Evolutionary conservation across 208 protist species (phyloP).

Genomic region (Porcisia deanei): DNA sequence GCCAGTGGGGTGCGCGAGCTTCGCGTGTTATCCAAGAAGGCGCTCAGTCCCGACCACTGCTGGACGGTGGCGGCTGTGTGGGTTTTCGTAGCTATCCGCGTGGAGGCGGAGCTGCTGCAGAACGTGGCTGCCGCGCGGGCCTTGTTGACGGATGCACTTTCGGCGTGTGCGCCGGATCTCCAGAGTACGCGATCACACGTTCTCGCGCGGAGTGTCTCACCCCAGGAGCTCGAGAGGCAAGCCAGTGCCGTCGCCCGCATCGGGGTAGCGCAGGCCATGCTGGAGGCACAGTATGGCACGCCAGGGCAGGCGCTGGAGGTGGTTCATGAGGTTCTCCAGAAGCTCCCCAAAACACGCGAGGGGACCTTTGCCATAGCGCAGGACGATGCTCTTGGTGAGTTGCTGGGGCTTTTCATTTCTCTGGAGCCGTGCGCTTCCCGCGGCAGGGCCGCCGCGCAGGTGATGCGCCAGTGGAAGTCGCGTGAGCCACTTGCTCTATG

Average conservation of each 20-base stretch:
- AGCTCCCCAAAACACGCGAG: slow-evolving; percentile 65
- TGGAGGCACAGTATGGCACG: slow-evolving; percentile 31
- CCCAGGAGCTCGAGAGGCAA: slow-evolving; percentile 48
- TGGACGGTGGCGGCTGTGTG: slow-evolving; percentile 44
- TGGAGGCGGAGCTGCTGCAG: slow-evolving; percentile 56
- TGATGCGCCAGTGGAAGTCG: slow-evolving; percentile 68
- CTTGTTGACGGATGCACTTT: slow-evolving; percentile 35
- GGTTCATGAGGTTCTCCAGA: slow-evolving; percentile 59
- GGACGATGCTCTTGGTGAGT: slow-evolving; percentile 52
- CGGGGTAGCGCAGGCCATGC: slow-evolving; percentile 35
- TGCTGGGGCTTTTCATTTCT: slow-evolving; percentile 66
- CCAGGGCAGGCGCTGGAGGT: slow-evolving; percentile 57
- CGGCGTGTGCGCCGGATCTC: slow-evolving; percentile 24
- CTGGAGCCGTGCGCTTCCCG: slow-evolving; percentile 56
- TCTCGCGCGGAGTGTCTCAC: slow-evolving; percentile 15
- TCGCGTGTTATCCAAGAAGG: slow-evolving; percentile 44
- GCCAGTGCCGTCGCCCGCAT: slow-evolving; percentile 38
- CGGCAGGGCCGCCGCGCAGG: slow-evolving; percentile 60
- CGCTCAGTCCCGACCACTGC: slow-evolving; percentile 52
- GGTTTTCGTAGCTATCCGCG: slow-evolving; percentile 57
- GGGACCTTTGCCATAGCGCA: slow-evolving; percentile 51
- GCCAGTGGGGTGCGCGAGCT: slow-evolving; percentile 28
- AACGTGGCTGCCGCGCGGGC: slow-evolving; percentile 35
- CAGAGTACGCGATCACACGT: slow-evolving; percentile 12
- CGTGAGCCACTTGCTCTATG: slow-evolving; percentile 74